Conservation (phyloP, 179 eudicot genomes). For the Vitellaria paradoxa region DNA sequence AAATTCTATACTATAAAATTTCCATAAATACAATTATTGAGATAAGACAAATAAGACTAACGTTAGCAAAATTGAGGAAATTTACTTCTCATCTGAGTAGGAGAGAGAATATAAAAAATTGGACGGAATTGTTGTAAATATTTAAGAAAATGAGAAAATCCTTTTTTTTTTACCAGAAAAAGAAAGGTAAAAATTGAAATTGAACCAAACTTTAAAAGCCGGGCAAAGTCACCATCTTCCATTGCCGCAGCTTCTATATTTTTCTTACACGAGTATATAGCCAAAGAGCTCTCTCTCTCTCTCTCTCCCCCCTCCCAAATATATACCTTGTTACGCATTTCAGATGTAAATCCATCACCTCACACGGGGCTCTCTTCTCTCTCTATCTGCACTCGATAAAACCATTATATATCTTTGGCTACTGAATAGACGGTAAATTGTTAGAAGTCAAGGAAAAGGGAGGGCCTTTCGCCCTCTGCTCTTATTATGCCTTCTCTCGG, state of each 20-base stretch:
- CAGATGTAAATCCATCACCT: slow-evolving; percentile 22
- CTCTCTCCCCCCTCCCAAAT: no score
- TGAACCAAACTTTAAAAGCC: slow-evolving; percentile 21
- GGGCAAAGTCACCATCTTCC: slow-evolving; percentile 57
- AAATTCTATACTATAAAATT: no score
- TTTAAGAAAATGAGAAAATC: no score
- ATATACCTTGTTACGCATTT: slow-evolving; percentile 11
- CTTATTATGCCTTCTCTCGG: slow-evolving; percentile 69
- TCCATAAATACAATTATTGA: no score
- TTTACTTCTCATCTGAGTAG: no score
- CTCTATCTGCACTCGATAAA: not conserved
- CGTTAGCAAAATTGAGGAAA: no score
- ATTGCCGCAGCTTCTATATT: slow-evolving; percentile 34
- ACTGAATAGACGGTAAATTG: slow-evolving; percentile 27
- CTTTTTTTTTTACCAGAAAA: not conserved
- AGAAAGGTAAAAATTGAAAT: not conserved
- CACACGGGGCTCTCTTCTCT: slow-evolving; percentile 19
- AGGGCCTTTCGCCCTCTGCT: slow-evolving; percentile 60
- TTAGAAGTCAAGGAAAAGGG: slow-evolving; percentile 38
- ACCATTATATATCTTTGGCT: slow-evolving; percentile 20
- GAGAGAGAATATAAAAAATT: no score
- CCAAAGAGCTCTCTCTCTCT: slow-evolving; percentile 35
- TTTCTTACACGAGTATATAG: slow-evolving; percentile 65
- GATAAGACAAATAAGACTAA: no score
- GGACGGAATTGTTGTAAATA: no score